Evolutionary conservation across 164 flowering plant genomes (phyloP).

Genomic region (Annona squamosa): DNA sequence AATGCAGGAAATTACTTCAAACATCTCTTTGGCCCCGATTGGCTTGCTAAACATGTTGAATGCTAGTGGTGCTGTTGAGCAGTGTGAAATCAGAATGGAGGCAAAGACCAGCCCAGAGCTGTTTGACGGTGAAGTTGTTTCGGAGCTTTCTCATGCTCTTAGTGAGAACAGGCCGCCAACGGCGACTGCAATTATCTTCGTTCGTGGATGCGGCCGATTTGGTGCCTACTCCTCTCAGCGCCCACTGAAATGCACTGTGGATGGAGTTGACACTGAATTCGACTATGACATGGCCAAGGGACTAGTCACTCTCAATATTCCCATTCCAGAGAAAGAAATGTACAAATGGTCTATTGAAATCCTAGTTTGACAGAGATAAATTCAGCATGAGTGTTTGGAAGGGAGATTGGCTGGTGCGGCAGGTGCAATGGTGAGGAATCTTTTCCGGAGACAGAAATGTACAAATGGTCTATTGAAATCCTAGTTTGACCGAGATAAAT

Average conservation of each 20-base stretch:
- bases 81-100: constrained; percentile 31
- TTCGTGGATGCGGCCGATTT: constrained; percentile 72
- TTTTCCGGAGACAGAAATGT: constrained; percentile 37
- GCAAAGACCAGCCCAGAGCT: constrained; percentile 26
- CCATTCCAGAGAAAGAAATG: constrained; percentile 41
- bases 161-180: constrained; percentile 34
- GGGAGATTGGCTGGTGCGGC: too few species aligned
- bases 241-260: constrained; percentile 66
- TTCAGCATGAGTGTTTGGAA: background rate
- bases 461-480: constrained; percentile 39
- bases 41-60: constrained; percentile 95
- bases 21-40: constrained; percentile 71
- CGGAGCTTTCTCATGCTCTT: constrained; percentile 25
- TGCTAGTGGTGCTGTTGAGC: constrained; percentile 67
- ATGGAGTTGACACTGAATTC: constrained; percentile 32
- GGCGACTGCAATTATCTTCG: constrained; percentile 46
- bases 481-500: constrained; percentile 28
- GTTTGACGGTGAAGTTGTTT: constrained; percentile 38
- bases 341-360: constrained; percentile 40
- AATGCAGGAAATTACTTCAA: constrained; percentile 53
- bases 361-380: constrained; percentile 28
- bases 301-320: constrained; percentile 45
- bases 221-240: constrained; percentile 75
- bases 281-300: constrained; percentile 45
- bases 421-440: background rate